A percentile compares a stretch with the other conserved stretches of the same genome.
Evolutionary conservation across 1,284 basidiomycete genomes (phyloP).

Genomic region (Tilletia walkeri): DNA sequence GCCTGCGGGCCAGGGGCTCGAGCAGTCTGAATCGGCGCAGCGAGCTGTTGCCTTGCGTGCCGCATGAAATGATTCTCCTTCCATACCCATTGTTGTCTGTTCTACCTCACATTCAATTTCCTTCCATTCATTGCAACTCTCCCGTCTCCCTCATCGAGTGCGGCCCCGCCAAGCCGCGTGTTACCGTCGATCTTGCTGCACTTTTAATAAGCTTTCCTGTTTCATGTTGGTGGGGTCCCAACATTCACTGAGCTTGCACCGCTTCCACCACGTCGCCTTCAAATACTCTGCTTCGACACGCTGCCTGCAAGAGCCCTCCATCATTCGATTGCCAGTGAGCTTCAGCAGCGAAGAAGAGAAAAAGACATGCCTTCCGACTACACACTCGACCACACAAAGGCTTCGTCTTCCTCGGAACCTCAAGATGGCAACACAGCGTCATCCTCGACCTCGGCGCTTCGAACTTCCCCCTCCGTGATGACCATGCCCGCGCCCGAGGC

Average conservation of each 20-base stretch:
- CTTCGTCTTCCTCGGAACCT: not conserved
- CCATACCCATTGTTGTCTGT: no score
- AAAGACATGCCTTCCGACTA: not conserved
- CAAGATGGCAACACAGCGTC: not conserved
- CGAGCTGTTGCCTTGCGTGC: conserved; percentile 51
- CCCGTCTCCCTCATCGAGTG: no score
- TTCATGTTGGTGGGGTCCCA: no score
- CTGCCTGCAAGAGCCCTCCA: not conserved
- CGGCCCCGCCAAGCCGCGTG: no score
- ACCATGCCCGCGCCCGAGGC: conserved; percentile 23
- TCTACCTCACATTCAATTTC: no score
- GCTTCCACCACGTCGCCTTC: no score
- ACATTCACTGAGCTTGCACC: no score
- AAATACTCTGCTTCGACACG: not conserved
- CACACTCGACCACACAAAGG: conserved; percentile 17
- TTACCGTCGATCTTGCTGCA: no score
- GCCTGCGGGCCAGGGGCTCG: conserved; percentile 64
- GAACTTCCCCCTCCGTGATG: not conserved
- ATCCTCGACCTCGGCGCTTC: not conserved
- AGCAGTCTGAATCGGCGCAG: conserved; percentile 35
- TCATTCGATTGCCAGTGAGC: not conserved
- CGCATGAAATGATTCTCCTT: conserved; percentile 20
- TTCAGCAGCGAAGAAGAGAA: not conserved
- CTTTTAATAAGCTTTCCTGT: no score
- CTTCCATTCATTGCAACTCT: no score